Conservation (phyloP, 768 basidiomycete genomes). For the Asterophora parasitica region DNA sequence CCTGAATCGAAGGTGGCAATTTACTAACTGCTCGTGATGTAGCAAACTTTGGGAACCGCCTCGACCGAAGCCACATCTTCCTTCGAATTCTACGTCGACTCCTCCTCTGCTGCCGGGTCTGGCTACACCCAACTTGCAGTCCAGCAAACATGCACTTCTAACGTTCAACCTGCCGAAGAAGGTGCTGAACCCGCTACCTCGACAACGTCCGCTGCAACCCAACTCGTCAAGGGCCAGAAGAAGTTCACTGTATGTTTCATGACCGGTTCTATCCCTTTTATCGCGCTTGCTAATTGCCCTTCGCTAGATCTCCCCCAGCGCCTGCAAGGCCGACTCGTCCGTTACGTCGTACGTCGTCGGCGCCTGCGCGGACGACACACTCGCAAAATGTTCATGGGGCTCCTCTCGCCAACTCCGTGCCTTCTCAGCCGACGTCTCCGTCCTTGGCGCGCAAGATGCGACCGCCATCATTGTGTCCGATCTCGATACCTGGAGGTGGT, state of each 20-base stretch:
- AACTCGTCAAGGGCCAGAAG: slow-evolving; percentile 3
- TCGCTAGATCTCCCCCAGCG: slow-evolving; percentile 8
- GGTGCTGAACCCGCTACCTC: background rate
- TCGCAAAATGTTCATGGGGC: slow-evolving; percentile 10
- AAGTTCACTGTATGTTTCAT: slow-evolving; percentile 11
- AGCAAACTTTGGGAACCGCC: slow-evolving; percentile 15
- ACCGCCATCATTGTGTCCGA: slow-evolving; percentile 14
- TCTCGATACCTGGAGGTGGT: slow-evolving; percentile 17
- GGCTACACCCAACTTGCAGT: slow-evolving; percentile 9
- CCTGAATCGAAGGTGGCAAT: background rate
- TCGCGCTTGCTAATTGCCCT: no score
- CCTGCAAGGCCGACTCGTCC: slow-evolving; percentile 2
- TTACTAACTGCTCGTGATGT: background rate
- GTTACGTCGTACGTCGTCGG: slow-evolving; percentile 14
- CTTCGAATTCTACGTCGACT: slow-evolving; percentile 12
- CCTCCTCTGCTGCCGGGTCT: slow-evolving; percentile 3
- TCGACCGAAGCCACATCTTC: slow-evolving; percentile 12
- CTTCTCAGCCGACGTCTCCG: slow-evolving; percentile 11
- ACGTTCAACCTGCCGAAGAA: background rate
- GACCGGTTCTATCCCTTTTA: background rate
- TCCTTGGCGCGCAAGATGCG: slow-evolving; percentile 8
- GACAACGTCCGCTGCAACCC: background rate
- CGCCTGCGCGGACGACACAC: slow-evolving; percentile 8
- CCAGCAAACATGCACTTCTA: slow-evolving; percentile 11
- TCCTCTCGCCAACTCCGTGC: slow-evolving; percentile 12